A percentile compares a stretch with the other conserved stretches of the same genome.
Conservation (phyloP, 495 filamentous ascomycete species). For the Neurospora sp. region DNA sequence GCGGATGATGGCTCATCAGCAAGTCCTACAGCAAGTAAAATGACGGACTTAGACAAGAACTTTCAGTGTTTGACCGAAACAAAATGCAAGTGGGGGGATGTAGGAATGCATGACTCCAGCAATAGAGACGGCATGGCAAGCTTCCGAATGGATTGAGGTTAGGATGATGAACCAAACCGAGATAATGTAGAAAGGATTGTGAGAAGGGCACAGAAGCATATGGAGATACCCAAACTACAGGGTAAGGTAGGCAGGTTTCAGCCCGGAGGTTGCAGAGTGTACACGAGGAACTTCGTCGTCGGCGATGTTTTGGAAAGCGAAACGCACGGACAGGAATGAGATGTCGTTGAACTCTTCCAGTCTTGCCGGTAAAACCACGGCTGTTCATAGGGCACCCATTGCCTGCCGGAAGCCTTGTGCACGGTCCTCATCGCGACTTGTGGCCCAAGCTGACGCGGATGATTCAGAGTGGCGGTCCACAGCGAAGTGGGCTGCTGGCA, state of each 20-base stretch:
- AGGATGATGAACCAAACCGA: too few relatives aligned
- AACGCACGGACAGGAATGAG: neutral
- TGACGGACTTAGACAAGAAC: too few relatives aligned
- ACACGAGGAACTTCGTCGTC: neutral
- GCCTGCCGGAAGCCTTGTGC: neutral
- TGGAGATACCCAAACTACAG: neutral
- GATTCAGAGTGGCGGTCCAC: neutral
- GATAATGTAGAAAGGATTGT: neutral
- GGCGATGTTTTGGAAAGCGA: neutral
- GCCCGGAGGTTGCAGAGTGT: neutral
- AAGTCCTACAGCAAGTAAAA: too few relatives aligned
- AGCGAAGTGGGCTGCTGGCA: neutral
- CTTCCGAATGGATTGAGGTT: neutral
- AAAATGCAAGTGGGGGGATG: neutral
- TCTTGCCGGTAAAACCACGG: neutral
- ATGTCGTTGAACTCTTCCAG: neutral
- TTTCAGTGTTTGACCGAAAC: too few relatives aligned
- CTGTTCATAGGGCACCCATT: neutral
- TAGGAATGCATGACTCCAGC: neutral
- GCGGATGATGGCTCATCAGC: neutral
- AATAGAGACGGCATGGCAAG: neutral
- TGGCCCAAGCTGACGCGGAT: neutral
- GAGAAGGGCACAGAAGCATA: too few relatives aligned
- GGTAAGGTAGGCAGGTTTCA: neutral
- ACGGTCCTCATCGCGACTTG: neutral